A percentile compares a stretch with the other conserved stretches of the same genome.
Conservation (phyloP, 345 rosid species). For the Conringia planisiliqua region DNA sequence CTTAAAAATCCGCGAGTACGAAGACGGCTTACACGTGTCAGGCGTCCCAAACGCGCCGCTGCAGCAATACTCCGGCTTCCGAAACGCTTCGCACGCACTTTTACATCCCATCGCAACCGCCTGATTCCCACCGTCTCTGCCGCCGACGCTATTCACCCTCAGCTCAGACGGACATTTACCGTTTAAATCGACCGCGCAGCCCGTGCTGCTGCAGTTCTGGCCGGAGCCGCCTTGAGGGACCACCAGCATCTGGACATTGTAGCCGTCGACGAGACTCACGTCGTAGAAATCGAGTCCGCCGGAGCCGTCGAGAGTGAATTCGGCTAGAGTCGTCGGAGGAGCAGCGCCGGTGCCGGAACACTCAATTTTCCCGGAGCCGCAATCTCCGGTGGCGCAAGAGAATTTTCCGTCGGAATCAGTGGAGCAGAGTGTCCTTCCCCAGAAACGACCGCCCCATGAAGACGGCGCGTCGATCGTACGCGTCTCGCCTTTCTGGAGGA, state of each 20-base stretch:
- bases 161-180: conserved; percentile 74
- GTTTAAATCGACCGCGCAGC: conserved; percentile 69
- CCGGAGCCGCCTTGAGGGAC: conserved; percentile 75
- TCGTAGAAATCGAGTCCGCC: conserved; percentile 73
- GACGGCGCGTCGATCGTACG: conserved; percentile 55
- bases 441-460: conserved; percentile 88
- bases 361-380: conserved; percentile 74
- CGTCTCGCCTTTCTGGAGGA: conserved; percentile 60
- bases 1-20: conserved; percentile 64
- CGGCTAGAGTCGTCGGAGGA: conserved; percentile 81
- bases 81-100: conserved; percentile 88
- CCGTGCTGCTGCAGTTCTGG: conserved; percentile 59
- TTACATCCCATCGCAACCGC: conserved; percentile 55
- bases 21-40: conserved; percentile 66
- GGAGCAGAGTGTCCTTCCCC: conserved; percentile 79
- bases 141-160: conserved; percentile 45
- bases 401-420: conserved; percentile 57
- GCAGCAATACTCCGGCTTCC: conserved; percentile 71
- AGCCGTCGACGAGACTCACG: conserved; percentile 88
- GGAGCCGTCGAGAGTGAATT: conserved; percentile 67
- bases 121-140: conserved; percentile 18
- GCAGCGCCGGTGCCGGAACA: conserved; percentile 67
- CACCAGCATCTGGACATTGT: conserved; percentile 70
- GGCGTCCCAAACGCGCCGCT: conserved; percentile 66
- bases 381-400: conserved; percentile 77